These are phyloP conservation scores for Entomortierella parvispora DNA, from an alignment of 192 early-diverging fungal species.

Conservation along the genomic window DNA sequence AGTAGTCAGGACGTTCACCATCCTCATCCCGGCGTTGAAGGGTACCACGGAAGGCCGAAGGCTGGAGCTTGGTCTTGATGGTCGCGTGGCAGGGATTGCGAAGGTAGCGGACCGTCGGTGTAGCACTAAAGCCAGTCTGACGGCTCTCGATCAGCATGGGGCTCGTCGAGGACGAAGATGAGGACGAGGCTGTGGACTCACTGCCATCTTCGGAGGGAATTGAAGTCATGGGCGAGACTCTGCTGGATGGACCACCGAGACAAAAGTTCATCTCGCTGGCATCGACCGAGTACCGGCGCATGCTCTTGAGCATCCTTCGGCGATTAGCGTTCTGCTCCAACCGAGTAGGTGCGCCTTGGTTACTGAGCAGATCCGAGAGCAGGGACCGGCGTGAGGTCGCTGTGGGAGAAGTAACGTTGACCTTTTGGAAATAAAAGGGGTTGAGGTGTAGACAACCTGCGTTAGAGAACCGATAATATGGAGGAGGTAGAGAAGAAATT, in stretches of 20 bases:
- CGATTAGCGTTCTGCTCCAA: conserved; percentile 47
- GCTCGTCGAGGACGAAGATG: not conserved
- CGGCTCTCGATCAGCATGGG: conserved; percentile 12
- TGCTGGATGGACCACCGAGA: conserved; percentile 31
- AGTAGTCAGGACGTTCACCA: conserved; percentile 40
- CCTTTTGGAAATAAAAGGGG: conserved; percentile 27
- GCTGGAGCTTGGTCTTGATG: conserved; percentile 47
- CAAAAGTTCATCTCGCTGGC: conserved; percentile 46
- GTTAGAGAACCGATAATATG: conserved; percentile 13
- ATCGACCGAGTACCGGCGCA: conserved; percentile 50
- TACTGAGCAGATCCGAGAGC: conserved; percentile 41
- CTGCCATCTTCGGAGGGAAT: conserved; percentile 36
- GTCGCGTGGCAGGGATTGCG: conserved; percentile 49
- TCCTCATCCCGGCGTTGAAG: conserved; percentile 20
- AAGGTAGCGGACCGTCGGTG: conserved; percentile 41
- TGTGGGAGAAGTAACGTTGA: conserved; percentile 11
- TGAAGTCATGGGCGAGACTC: conserved; percentile 11
- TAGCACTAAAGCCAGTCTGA: conserved; percentile 24
- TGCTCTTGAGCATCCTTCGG: conserved; percentile 49
- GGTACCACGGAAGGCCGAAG: conserved; percentile 29
- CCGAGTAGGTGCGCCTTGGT: conserved; percentile 27
- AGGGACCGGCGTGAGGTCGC: conserved; percentile 32
- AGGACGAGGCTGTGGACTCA: not conserved
- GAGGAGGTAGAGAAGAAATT: not conserved
- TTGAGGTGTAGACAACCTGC: not conserved